Percentiles rank a stretch among this genome's conserved stretches.
phyloP scores from a whole-genome alignment of 1,284 basidiomycete genomes.

The Ceratobasidium sp. region DNA sequence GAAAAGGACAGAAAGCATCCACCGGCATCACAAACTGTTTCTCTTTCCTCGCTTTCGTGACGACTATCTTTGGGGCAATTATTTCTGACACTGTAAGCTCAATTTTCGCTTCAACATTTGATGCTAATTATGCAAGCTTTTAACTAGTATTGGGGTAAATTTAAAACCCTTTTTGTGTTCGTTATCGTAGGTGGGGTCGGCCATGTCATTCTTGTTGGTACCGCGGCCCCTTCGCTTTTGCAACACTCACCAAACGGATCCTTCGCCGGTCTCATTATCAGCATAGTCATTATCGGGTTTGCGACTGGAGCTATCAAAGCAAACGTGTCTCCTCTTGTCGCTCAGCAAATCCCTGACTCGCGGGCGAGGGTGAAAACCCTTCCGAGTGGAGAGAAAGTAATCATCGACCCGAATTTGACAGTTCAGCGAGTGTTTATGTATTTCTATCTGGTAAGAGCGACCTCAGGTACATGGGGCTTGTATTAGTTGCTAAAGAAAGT shows the following conservation, averaged over 20 bases:
- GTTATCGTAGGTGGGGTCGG: slow-evolving; percentile 10
- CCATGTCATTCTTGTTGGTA: slow-evolving; percentile 22
- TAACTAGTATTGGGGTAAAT: slow-evolving; percentile 14
- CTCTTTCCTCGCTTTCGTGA: slow-evolving; percentile 1
- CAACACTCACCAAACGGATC: slow-evolving; percentile 53
- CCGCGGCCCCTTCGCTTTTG: slow-evolving; percentile 40
- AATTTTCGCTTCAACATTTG: background rate
- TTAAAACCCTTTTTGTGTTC: slow-evolving; percentile 14
- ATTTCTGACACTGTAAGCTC: slow-evolving; percentile 16
- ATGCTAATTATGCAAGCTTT: background rate
- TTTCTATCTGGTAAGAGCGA: slow-evolving; percentile 49
- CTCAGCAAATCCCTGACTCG: slow-evolving; percentile 54
- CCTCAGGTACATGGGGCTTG: background rate
- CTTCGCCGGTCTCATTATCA: slow-evolving; percentile 58
- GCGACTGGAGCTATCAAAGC: slow-evolving; percentile 61
- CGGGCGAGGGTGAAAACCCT: slow-evolving; percentile 48
- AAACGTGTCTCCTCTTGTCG: slow-evolving; percentile 56
- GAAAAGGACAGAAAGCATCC: slow-evolving; percentile 50
- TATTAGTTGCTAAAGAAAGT: background rate
- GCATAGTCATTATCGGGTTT: slow-evolving; percentile 56
- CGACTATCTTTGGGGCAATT: slow-evolving; percentile 23
- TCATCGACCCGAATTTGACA: slow-evolving; percentile 62
- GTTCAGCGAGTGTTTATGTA: slow-evolving; percentile 52
- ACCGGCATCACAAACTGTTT: slow-evolving; percentile 47
- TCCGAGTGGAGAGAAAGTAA: slow-evolving; percentile 57